A percentile compares a stretch with the other conserved stretches of the same genome.
Conservation (phyloP, 768 basidiomycete genomes). For the Pulveroboletus ravenelii region DNA sequence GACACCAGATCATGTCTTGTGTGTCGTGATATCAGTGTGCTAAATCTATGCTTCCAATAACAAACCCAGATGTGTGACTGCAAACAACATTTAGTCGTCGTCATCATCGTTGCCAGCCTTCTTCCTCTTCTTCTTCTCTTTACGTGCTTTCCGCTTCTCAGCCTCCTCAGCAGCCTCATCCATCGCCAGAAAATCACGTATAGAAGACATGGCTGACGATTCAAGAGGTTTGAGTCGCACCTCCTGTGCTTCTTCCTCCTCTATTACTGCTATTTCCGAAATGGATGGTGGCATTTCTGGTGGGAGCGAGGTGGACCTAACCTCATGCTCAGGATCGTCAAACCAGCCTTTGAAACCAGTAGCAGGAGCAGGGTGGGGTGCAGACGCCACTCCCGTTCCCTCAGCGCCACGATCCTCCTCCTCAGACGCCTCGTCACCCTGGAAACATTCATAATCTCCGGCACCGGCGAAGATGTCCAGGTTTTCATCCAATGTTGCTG, state of each 20-base stretch:
- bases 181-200: conserved; percentile 76
- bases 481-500: conserved; percentile 44
- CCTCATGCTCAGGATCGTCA: conserved; percentile 35
- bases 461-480: conserved; percentile 86
- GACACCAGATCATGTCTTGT: background rate
- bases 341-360: conserved; percentile 41
- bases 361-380: conserved; percentile 2
- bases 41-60: conserved; percentile 3
- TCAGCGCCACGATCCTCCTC: conserved; percentile 24
- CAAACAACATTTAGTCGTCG: conserved; percentile 26
- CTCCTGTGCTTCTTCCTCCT: conserved; percentile 37
- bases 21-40: background rate
- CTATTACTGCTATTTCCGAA: conserved; percentile 6
- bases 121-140: conserved; percentile 61
- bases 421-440: conserved; percentile 51
- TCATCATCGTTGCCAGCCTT: conserved; percentile 25
- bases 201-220: conserved; percentile 79
- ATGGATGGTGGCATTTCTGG: conserved; percentile 13
- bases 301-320: background rate
- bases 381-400: conserved; percentile 9
- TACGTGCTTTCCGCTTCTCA: conserved; percentile 67
- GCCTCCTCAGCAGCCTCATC: conserved; percentile 61
- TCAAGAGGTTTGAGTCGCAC: conserved; percentile 67
- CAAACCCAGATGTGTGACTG: background rate
- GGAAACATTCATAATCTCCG: conserved; percentile 76